A percentile compares a stretch with the other conserved stretches of the same genome.
phyloP scores from a whole-genome alignment of 768 basidiomycete species.

The Lactarius akahatsu region DNA sequence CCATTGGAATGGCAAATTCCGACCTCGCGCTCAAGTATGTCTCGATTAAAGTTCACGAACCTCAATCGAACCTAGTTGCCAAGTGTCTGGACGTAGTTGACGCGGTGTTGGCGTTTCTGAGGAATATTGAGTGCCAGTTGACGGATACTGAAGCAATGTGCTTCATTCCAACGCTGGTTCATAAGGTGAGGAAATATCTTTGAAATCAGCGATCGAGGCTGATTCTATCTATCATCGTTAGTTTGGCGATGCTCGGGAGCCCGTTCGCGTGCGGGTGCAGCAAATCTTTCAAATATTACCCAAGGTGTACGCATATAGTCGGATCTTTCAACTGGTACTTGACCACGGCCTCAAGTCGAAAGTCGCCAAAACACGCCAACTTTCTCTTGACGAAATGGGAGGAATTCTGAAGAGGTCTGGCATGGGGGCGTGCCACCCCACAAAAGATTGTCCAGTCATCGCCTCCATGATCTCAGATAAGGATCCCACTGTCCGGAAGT shows the following conservation, averaged over 20 bases:
- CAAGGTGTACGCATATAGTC: slow-evolving; percentile 90
- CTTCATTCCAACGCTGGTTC: slow-evolving; percentile 85
- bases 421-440: slow-evolving; percentile 74
- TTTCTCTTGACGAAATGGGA: slow-evolving; percentile 79
- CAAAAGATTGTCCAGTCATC: slow-evolving; percentile 74
- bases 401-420: slow-evolving; percentile 79
- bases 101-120: slow-evolving; percentile 72
- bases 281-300: slow-evolving; percentile 83
- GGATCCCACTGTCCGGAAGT: slow-evolving; percentile 85
- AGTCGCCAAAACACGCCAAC: slow-evolving; percentile 88
- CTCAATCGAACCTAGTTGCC: slow-evolving; percentile 84
- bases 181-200: slow-evolving; percentile 64
- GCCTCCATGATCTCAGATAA: slow-evolving; percentile 84
- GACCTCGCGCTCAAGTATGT: slow-evolving; percentile 93
- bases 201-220: neutral
- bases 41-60: slow-evolving; percentile 85
- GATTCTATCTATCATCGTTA: slow-evolving; percentile 36
- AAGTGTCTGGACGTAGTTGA: slow-evolving; percentile 89
- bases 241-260: slow-evolving; percentile 93
- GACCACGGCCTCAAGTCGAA: slow-evolving; percentile 89
- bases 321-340: slow-evolving; percentile 82
- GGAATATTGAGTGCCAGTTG: slow-evolving; percentile 69
- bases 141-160: slow-evolving; percentile 84
- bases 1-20: slow-evolving; percentile 77
- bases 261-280: slow-evolving; percentile 73